phyloP scores from a whole-genome alignment of 495 filamentous ascomycete genomes.

The Talaromyces wortmannii region DNA sequence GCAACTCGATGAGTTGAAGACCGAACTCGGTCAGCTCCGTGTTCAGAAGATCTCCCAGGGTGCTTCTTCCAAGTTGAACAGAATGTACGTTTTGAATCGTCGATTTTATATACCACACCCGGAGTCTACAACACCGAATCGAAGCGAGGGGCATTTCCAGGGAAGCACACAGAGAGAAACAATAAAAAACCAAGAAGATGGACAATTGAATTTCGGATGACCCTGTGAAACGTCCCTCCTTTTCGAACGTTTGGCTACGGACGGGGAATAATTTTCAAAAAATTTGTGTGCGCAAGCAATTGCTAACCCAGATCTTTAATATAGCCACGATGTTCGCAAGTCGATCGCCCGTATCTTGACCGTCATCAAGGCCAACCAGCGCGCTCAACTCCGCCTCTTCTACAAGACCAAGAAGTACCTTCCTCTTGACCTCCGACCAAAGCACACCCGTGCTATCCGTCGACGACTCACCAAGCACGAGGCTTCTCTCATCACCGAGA shows the following conservation, averaged over 20 bases:
- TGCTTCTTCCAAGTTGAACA: slow-evolving; percentile 87
- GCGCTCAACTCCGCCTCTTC: slow-evolving; percentile 94
- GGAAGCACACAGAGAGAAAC: too few species aligned
- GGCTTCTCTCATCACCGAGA: slow-evolving; percentile 69
- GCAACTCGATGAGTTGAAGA: slow-evolving; percentile 90
- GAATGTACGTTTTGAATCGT: slow-evolving; percentile 68
- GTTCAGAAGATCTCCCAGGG: slow-evolving; percentile 96
- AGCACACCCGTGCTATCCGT: slow-evolving; percentile 94
- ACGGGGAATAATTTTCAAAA: too few species aligned
- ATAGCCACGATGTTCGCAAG: slow-evolving; percentile 97
- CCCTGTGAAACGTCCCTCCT: too few species aligned
- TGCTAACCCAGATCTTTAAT: slow-evolving; percentile 10
- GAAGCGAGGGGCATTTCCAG: background rate
- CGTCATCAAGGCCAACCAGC: slow-evolving; percentile 98
- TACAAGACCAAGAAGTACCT: slow-evolving; percentile 99
- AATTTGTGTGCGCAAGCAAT: background rate
- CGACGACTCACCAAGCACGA: slow-evolving; percentile 88
- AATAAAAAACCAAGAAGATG: too few species aligned
- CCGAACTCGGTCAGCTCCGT: slow-evolving; percentile 84
- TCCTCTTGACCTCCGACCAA: slow-evolving; percentile 91
- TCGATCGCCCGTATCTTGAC: slow-evolving; percentile 96
- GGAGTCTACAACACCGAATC: background rate
- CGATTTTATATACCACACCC: background rate
- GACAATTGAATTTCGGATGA: too few species aligned
- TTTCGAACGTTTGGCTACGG: too few species aligned